Conservation (phyloP, 176 grass and related monocot species). For the Raddia guianensis region DNA sequence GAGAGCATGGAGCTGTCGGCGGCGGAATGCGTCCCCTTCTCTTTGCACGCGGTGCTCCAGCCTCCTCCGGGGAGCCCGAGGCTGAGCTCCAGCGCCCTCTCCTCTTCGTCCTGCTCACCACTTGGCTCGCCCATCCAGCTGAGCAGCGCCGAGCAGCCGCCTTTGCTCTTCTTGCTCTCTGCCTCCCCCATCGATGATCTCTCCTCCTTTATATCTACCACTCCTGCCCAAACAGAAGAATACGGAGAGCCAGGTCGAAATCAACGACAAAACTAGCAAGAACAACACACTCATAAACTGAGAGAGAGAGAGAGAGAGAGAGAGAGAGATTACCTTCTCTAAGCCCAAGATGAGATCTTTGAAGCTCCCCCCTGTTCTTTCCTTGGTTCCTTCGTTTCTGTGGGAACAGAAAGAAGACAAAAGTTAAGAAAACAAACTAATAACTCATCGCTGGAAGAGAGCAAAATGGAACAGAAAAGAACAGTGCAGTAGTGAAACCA, state of each 20-base stretch:
- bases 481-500: slow-evolving; percentile 24
- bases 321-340: neutral
- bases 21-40: slow-evolving; percentile 24
- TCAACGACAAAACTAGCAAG: neutral
- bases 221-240: slow-evolving; percentile 13
- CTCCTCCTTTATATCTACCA: neutral
- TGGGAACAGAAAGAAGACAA: neutral
- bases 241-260: neutral
- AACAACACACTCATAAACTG: neutral
- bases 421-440: slow-evolving; percentile 37
- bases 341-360: neutral
- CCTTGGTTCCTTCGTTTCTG: slow-evolving; percentile 1
- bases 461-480: neutral
- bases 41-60: slow-evolving; percentile 9
- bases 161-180: slow-evolving; percentile 42
- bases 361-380: neutral
- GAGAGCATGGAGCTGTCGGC: slow-evolving; percentile 44
- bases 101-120: slow-evolving; percentile 30
- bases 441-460: neutral
- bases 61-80: slow-evolving; percentile 56
- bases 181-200: slow-evolving; percentile 43
- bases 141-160: neutral
- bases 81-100: slow-evolving; percentile 60
- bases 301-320: neutral
- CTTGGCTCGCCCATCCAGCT: slow-evolving; percentile 38